A percentile compares a stretch with the other conserved stretches of the same genome.
Conservation (phyloP, 345 rosid genomes). For the Melaleuca quinquenervia region DNA sequence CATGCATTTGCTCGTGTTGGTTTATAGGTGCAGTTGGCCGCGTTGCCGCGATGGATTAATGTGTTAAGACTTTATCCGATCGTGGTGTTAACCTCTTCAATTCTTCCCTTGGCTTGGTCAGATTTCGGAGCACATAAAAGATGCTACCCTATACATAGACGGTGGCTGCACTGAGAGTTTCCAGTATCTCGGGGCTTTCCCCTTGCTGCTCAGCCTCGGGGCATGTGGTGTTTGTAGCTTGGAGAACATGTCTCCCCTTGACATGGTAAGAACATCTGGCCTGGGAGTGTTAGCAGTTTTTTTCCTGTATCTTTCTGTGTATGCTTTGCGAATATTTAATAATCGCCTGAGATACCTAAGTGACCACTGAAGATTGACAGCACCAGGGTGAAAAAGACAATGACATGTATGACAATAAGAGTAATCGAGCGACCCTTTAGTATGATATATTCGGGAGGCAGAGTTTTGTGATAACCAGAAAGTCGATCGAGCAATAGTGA, state of each 20-base stretch:
- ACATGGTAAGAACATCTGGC: conserved; percentile 38
- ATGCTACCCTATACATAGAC: conserved; percentile 66
- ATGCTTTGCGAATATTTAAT: not conserved
- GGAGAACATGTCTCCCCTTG: conserved; percentile 70
- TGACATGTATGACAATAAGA: not conserved
- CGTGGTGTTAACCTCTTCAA: not conserved
- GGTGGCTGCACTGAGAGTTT: conserved; percentile 95
- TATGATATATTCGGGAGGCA: not conserved
- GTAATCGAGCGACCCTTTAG: not conserved
- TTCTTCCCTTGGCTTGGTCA: conserved; percentile 4
- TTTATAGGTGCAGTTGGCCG: not conserved
- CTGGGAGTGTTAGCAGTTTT: not conserved
- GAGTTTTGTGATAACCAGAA: not conserved
- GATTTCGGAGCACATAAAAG: conserved; percentile 66
- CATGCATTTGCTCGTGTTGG: not conserved
- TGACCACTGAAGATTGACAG: not conserved
- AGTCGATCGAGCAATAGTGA: not conserved
- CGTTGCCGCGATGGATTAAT: not conserved
- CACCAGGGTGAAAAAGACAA: not conserved
- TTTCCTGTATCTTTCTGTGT: not conserved
- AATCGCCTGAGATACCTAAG: not conserved
- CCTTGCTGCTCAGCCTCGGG: conserved; percentile 63
- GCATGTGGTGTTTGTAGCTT: conserved; percentile 68
- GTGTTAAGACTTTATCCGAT: not conserved
- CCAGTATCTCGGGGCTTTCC: conserved; percentile 77